A percentile compares a stretch with the other conserved stretches of the same genome.
These are phyloP conservation scores for Perkinsus marinus DNA, from an alignment of 169 alveolate species.

Conservation along the genomic window DNA sequence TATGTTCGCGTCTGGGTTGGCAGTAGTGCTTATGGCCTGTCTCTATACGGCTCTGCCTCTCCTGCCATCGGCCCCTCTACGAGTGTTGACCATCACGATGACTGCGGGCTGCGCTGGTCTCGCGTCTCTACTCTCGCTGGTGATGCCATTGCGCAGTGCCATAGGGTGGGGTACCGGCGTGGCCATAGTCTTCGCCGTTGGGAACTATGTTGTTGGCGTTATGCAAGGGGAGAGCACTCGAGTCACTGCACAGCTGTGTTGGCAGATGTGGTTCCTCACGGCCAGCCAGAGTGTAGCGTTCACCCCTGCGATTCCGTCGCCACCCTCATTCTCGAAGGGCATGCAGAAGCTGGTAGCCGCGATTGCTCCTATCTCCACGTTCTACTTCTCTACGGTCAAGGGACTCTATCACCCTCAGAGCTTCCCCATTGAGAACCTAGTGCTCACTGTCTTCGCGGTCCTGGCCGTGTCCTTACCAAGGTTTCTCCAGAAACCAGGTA, in stretches of 20 bases:
- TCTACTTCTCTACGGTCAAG: background rate
- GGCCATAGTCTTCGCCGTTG: background rate
- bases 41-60: background rate
- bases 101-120: background rate
- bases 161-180: background rate
- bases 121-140: background rate
- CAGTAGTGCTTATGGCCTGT: background rate
- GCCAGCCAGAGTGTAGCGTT: background rate
- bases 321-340: background rate
- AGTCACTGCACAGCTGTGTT: background rate
- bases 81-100: background rate
- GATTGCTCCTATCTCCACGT: background rate
- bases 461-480: background rate
- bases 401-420: background rate
- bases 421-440: background rate
- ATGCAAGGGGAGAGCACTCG: background rate
- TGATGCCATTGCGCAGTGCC: background rate
- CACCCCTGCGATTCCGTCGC: background rate
- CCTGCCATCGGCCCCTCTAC: background rate
- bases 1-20: background rate
- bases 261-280: background rate
- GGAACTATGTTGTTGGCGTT: background rate
- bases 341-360: background rate
- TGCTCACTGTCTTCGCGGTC: background rate
- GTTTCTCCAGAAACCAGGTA: background rate